Conservation (phyloP, 2,329 filamentous ascomycete species). For the Aspergillus novofumigatus region DNA sequence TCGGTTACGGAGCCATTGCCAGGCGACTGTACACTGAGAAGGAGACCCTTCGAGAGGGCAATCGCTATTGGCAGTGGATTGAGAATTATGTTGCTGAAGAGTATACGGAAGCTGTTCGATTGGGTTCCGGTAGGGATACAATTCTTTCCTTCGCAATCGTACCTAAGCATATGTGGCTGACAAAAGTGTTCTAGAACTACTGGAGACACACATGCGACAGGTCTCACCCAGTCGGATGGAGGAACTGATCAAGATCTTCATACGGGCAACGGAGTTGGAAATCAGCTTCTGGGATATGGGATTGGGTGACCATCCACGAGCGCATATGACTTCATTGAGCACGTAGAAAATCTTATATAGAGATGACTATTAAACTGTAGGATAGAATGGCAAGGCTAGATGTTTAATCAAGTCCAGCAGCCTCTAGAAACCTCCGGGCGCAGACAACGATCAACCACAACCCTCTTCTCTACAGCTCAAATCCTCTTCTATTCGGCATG, state of each 20-base stretch:
- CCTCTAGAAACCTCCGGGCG: no score
- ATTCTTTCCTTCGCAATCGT: not conserved
- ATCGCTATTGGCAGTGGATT: slow-evolving; percentile 87
- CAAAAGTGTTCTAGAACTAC: slow-evolving; percentile 50
- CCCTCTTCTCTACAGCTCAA: no score
- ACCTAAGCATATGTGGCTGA: slow-evolving; percentile 4
- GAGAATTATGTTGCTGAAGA: slow-evolving; percentile 80
- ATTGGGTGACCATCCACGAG: slow-evolving; percentile 21
- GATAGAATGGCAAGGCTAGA: not conserved
- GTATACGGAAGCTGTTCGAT: slow-evolving; percentile 67
- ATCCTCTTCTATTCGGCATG: no score
- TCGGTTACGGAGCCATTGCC: slow-evolving; percentile 84
- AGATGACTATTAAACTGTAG: not conserved
- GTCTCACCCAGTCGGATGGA: slow-evolving; percentile 74
- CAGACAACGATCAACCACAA: no score
- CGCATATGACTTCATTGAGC: not conserved
- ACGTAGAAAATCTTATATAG: not conserved
- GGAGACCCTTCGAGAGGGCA: slow-evolving; percentile 58
- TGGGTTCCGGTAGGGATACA: slow-evolving; percentile 59
- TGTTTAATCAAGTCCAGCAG: no score
- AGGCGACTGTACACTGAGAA: slow-evolving; percentile 62
- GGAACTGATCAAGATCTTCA: slow-evolving; percentile 77
- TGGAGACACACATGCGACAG: slow-evolving; percentile 69
- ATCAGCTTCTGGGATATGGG: slow-evolving; percentile 73
- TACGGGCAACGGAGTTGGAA: slow-evolving; percentile 79